phyloP scores from a whole-genome alignment of 2,329 filamentous ascomycete species.

The Penicillium vulpinum region DNA sequence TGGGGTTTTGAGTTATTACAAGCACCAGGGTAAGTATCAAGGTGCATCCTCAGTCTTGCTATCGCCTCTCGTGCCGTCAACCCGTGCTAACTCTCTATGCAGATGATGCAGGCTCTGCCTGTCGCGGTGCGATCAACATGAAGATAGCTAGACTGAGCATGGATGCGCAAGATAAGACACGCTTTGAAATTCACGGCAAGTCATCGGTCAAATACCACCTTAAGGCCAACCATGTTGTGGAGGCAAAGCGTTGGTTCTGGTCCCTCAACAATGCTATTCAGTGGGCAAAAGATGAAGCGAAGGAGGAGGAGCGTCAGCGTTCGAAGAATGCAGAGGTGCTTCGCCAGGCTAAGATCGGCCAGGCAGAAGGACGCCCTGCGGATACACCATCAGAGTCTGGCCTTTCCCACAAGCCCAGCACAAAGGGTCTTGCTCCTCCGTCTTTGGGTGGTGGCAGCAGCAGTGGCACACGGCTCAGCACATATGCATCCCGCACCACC shows the following conservation, averaged over 20 bases:
- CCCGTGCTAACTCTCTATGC: background rate
- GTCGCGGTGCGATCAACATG: slow-evolving; percentile 98
- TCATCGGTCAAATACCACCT: slow-evolving; percentile 98
- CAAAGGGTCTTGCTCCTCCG: slow-evolving; percentile 39
- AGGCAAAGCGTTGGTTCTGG: slow-evolving; percentile 99
- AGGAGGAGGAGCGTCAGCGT: slow-evolving; percentile 78
- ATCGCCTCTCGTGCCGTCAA: background rate
- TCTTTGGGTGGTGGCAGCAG: slow-evolving; percentile 39
- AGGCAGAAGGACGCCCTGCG: slow-evolving; percentile 55
- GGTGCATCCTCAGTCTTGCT: slow-evolving; percentile 16
- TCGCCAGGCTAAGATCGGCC: slow-evolving; percentile 76
- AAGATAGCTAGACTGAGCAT: slow-evolving; percentile 91
- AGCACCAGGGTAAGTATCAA: slow-evolving; percentile 70
- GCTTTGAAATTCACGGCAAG: slow-evolving; percentile 97
- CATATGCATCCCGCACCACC: slow-evolving; percentile 49
- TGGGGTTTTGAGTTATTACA: slow-evolving; percentile 97
- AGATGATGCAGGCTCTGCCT: slow-evolving; percentile 93
- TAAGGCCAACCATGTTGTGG: slow-evolving; percentile 96
- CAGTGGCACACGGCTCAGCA: slow-evolving; percentile 50
- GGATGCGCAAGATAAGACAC: slow-evolving; percentile 95
- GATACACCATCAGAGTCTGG: slow-evolving; percentile 46
- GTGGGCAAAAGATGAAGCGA: slow-evolving; percentile 95
- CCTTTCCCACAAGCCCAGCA: slow-evolving; percentile 34
- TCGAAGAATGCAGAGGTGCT: slow-evolving; percentile 73
- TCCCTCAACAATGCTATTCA: slow-evolving; percentile 98